These are phyloP conservation scores for Auriscalpium microsporum DNA, from an alignment of 768 basidiomycete species.

Conservation along the genomic window DNA sequence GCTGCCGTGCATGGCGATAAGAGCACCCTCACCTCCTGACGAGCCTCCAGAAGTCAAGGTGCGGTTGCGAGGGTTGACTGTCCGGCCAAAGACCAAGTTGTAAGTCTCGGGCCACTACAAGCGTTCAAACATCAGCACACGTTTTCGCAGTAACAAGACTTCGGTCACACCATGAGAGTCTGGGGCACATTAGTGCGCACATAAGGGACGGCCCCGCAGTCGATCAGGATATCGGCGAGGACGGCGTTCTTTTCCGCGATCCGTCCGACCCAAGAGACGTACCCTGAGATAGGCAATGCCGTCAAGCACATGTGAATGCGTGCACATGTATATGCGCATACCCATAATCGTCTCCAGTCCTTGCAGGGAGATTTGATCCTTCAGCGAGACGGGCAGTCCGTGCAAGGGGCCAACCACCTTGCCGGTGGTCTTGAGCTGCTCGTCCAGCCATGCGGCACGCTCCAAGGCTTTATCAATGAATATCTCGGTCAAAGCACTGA, in stretches of 20 bases:
- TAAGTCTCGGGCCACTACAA: constrained; percentile 66
- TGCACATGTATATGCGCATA: constrained; percentile 20
- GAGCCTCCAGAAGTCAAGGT: constrained; percentile 70
- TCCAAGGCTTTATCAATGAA: constrained; percentile 37
- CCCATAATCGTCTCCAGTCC: constrained; percentile 55
- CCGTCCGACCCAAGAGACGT: constrained; percentile 45
- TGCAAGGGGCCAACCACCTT: constrained; percentile 37
- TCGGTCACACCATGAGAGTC: constrained; percentile 36
- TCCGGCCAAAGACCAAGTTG: constrained; percentile 75
- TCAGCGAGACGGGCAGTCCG: constrained; percentile 38
- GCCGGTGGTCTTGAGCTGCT: constrained; percentile 29
- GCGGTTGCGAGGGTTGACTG: constrained; percentile 67
- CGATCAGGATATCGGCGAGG: constrained; percentile 43
- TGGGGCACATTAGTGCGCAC: constrained; percentile 51
- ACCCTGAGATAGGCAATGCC: constrained; percentile 27
- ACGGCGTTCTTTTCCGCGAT: constrained; percentile 39
- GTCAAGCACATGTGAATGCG: background rate
- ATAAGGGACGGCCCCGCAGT: constrained; percentile 51
- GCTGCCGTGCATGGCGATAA: constrained; percentile 47
- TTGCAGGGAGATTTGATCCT: constrained; percentile 47
- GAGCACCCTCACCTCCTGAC: constrained; percentile 79
- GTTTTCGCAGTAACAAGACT: background rate
- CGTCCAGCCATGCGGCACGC: constrained; percentile 36
- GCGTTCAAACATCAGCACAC: background rate
- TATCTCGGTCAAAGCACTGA: constrained; percentile 42